A percentile compares a stretch with the other conserved stretches of the same genome.
Conservation (phyloP, 2,329 filamentous ascomycete species). For the Aureobasidium sp. region DNA sequence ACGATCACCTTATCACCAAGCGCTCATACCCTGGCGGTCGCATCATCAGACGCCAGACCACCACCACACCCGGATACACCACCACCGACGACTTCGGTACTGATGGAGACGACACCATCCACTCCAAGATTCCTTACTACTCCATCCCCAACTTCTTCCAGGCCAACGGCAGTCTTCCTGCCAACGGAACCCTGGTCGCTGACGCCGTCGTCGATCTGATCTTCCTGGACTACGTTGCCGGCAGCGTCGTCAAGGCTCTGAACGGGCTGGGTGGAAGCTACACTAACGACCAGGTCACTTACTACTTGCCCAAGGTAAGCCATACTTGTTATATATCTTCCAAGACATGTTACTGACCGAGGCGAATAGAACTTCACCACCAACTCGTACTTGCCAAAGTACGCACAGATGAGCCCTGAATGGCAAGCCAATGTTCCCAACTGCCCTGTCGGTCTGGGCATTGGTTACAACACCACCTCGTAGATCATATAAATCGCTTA, state of each 20-base stretch:
- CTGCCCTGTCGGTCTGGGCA: constrained; percentile 29
- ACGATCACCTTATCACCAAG: constrained; percentile 21
- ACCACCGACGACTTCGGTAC: constrained; percentile 50
- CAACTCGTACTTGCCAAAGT: constrained; percentile 33
- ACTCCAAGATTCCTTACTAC: constrained; percentile 41
- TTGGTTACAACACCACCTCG: constrained; percentile 15
- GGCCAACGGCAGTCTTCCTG: constrained; percentile 40
- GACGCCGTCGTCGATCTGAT: constrained; percentile 44
- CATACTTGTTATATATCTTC: too few species aligned
- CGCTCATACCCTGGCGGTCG: constrained; percentile 30
- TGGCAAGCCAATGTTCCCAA: constrained; percentile 33
- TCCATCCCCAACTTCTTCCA: constrained; percentile 43
- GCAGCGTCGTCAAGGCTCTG: constrained; percentile 29
- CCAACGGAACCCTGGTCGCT: constrained; percentile 33
- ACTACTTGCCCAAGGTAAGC: constrained; percentile 28
- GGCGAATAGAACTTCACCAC: constrained; percentile 29
- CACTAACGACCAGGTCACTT: constrained; percentile 23
- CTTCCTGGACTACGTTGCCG: constrained; percentile 43
- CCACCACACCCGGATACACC: constrained; percentile 41
- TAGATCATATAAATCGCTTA: not conserved
- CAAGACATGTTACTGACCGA: too few species aligned
- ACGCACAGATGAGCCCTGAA: constrained; percentile 28
- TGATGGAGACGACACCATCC: constrained; percentile 48
- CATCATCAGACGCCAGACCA: constrained; percentile 42
- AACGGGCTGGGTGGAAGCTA: constrained; percentile 29